Evolutionary conservation across 2,329 filamentous ascomycete genomes (phyloP), one percentile per base, ranked within the genome.

Genomic region (Monilinia aucupariae): DNA sequence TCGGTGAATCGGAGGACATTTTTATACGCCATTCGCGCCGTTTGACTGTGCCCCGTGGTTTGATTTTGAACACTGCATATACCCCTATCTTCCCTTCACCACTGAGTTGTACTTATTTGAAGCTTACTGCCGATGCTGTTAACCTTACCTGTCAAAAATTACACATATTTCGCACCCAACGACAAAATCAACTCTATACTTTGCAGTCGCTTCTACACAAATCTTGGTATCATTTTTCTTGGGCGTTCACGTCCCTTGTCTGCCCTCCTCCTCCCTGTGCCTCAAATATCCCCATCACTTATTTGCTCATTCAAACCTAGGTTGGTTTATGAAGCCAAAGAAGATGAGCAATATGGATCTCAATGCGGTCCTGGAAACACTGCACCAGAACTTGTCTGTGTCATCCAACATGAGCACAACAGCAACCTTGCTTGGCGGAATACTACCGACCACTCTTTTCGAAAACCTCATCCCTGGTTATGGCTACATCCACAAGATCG

Each of bases 401-500:
- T 37, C 56, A 30, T 56, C 53, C 3, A 56, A 56, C 39, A 56
- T 6, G 13, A 59, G 27, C 25, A 32, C 45, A 43, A 51, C 64
- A 30, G 45, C 32, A 17, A 49, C 58, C n/a, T 20, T 61, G 4
- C 22, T 50, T 5, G 39, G 37, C 8, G 58, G 41, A 2, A 61
- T 72, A 25, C 66, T 68, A 13, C 68, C 70, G 25, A 69, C 68
- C 34, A 69, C 65, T 15, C 65, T 71, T 13, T 65, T 74, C 6
- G 72, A 74, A 47, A 68, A 69, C 3, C 70, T 74, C 63, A 70
- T 74, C 43, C 72, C 72, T 3, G 72, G 72, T 25, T 74, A 74
- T 65, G 67, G 68, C 12, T 66, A 68, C 13, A 71, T 72, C 43
- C 71, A 72, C 48, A 71, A 69, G 34, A 69, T 73, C 48, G 50